Base-by-base conservation (phyloP, 768 basidiomycete genomes). In the Leucocoprinus leucothites region DNA sequence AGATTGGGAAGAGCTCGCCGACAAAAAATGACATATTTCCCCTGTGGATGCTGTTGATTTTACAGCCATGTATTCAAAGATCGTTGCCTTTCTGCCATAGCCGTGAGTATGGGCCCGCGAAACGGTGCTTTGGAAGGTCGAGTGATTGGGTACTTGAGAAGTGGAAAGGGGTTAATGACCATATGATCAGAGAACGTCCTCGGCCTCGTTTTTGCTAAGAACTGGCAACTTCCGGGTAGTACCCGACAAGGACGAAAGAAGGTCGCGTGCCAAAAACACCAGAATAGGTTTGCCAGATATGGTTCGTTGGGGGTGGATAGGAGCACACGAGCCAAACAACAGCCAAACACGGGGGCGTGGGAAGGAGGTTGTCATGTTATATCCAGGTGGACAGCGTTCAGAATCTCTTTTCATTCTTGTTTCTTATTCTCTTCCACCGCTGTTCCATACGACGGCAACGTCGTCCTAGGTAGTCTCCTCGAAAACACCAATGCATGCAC, bases 381-480 rank as follows among this genome's bases (percentile, higher is more conserved):
- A 52, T 42, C 16, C 48, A 50, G 36, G 34, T 31, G 41, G 40
- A 18, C 51, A 43, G 13, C 22, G 34, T 21, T 19, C 19, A 18
- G 22, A 31, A 41, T 42, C 28, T 11, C 24, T 16, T 45, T 26
- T 24, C 48, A 26, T 31, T 14, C 35, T 16, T 14, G 16, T 46
- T 52, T 42, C 36, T 42, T 35, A 7, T 22, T 16, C 41, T 13
- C 14, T 34, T 40, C 35, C 7, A 22, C 25, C 22, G 16, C 44
- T 47, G 22, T 16, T 21, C 28, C 26, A 19, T 35, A 42, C 45
- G 36, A 47, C 53, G 53, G 38, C 53, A 40, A 21, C 47, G 47
- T 41, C 53, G 53, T 55, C 21, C 53, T 48, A 55, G 53, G 53
- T 55, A 55, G n/a, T 55, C 31, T 42, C 24, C 22, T 24, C 19